A percentile compares a stretch with the other conserved stretches of the same genome.
Evolutionary conservation across 306 rosid genomes (phyloP).

Genomic region (Fagus sylvatica): DNA sequence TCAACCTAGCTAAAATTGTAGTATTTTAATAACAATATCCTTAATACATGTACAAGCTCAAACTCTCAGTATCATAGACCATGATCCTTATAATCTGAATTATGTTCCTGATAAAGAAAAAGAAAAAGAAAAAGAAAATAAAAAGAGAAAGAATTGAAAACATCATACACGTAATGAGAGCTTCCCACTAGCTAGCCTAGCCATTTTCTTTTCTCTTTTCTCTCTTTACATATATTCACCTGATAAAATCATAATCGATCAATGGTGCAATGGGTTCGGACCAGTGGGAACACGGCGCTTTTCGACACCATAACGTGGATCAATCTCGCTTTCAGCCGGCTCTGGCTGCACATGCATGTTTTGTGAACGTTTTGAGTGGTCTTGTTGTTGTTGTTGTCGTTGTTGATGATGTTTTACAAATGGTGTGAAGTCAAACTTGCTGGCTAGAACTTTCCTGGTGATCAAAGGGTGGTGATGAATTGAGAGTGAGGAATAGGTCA

Average conservation of each 20-base stretch:
- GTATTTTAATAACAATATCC: slow-evolving; percentile 24
- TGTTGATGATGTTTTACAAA: slow-evolving; percentile 45
- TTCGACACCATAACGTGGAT: slow-evolving; percentile 87
- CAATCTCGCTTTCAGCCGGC: slow-evolving; percentile 47
- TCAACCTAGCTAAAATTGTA: slow-evolving; percentile 4
- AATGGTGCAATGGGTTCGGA: slow-evolving; percentile 95
- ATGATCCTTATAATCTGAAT: not conserved
- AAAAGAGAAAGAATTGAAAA: slow-evolving; percentile 9
- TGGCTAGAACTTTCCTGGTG: slow-evolving; percentile 70
- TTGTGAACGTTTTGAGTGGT: not conserved
- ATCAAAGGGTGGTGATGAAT: slow-evolving; percentile 29
- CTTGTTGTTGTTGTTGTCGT: not conserved
- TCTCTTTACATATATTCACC: slow-evolving; percentile 7
- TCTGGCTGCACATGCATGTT: slow-evolving; percentile 18
- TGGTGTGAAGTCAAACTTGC: slow-evolving; percentile 73
- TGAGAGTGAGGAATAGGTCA: slow-evolving; percentile 25
- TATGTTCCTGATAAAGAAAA: not conserved
- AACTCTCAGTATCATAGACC: slow-evolving; percentile 22
- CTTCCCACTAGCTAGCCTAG: slow-evolving; percentile 25
- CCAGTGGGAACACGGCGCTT: slow-evolving; percentile 94
- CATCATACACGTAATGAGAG: slow-evolving; percentile 21
- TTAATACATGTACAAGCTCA: slow-evolving; percentile 36
- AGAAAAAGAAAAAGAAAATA: slow-evolving; percentile 8
- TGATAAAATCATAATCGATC: slow-evolving; percentile 36
- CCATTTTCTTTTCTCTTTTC: slow-evolving; percentile 25